Conservation (phyloP, 2,329 filamentous ascomycete genomes). For the Scedosporium apiospermum region DNA sequence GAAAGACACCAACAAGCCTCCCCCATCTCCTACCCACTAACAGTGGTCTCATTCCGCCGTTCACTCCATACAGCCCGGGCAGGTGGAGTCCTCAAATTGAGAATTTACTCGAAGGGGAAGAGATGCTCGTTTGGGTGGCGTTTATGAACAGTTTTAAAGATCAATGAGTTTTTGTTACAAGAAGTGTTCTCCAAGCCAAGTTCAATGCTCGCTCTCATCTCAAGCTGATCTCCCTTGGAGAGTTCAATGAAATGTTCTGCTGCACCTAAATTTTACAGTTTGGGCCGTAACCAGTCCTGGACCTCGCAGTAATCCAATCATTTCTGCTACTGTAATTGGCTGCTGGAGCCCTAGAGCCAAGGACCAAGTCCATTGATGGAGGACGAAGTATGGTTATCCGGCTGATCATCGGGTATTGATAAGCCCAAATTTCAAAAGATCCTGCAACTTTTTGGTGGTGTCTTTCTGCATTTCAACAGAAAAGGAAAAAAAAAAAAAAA, state of each 20-base stretch:
- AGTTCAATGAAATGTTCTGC: no score
- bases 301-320: not conserved
- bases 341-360: not conserved
- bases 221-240: not conserved
- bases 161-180: no score
- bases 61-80: not conserved
- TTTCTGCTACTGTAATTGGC: not conserved
- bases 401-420: slow-evolving; percentile 5
- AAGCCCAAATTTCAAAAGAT: not conserved
- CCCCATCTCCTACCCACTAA: not conserved
- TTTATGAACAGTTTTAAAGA: not conserved
- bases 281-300: not conserved
- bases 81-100: not conserved
- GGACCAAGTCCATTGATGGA: not conserved
- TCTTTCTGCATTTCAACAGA: not conserved
- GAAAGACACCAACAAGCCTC: not conserved
- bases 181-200: not conserved
- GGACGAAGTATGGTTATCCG: not conserved
- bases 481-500: not conserved
- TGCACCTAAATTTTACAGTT: not conserved
- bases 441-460: slow-evolving; percentile 3
- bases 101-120: not conserved
- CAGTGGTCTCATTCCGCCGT: not conserved
- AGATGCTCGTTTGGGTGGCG: not conserved
- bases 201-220: not conserved